These are phyloP conservation scores for Fusarium transvaalense DNA, from an alignment of 2,329 filamentous ascomycete species.

Conservation along the genomic window DNA sequence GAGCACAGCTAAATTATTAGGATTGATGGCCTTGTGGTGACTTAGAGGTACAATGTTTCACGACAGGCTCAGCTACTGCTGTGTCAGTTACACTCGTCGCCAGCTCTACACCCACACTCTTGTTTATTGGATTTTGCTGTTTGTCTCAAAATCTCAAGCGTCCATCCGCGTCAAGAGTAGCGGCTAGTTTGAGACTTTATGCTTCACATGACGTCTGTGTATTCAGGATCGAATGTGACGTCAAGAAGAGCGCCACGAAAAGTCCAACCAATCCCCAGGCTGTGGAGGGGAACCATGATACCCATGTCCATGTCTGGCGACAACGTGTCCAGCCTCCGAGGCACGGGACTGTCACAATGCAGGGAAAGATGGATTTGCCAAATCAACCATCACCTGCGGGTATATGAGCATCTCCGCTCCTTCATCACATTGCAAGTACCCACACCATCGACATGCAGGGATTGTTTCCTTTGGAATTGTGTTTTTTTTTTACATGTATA, in stretches of 20 bases:
- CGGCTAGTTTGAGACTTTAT: slow-evolving; percentile 35
- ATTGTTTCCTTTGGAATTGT: slow-evolving; percentile 2
- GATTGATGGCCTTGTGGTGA: background rate
- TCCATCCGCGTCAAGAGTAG: slow-evolving; percentile 42
- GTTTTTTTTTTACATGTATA: slow-evolving; percentile 8
- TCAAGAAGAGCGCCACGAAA: slow-evolving; percentile 49
- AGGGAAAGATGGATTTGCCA: background rate
- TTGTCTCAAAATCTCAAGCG: slow-evolving; percentile 35
- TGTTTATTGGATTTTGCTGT: slow-evolving; percentile 11
- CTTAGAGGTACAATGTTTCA: slow-evolving; percentile 10
- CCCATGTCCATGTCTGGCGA: slow-evolving; percentile 38
- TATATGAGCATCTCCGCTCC: slow-evolving; percentile 3
- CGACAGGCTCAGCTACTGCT: slow-evolving; percentile 27
- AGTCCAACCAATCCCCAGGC: slow-evolving; percentile 50
- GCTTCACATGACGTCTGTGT: slow-evolving; percentile 47
- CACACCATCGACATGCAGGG: slow-evolving; percentile 18
- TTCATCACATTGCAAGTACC: slow-evolving; percentile 8
- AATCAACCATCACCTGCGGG: background rate
- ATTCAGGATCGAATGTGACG: slow-evolving; percentile 41
- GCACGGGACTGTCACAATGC: slow-evolving; percentile 10
- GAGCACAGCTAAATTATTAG: slow-evolving; percentile 5
- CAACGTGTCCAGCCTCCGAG: slow-evolving; percentile 45
- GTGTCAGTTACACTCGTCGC: slow-evolving; percentile 12
- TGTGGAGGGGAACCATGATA: slow-evolving; percentile 41
- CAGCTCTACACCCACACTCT: background rate